Base-by-base conservation (phyloP, 169 alveolate species). In the Plasmodium inui region DNA sequence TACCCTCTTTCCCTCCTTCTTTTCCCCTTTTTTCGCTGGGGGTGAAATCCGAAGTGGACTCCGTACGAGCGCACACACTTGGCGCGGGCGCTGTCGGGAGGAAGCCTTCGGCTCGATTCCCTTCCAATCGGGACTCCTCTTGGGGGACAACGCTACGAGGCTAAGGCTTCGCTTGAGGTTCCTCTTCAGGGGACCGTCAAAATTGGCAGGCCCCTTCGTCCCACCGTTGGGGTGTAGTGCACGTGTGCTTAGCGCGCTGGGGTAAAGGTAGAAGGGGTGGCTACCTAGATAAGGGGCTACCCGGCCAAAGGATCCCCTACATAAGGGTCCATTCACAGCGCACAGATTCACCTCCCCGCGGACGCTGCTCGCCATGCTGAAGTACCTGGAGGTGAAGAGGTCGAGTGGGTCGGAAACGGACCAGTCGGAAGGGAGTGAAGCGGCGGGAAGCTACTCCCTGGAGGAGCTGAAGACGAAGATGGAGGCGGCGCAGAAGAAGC, bases 401-500 rank as follows among this genome's bases (percentile, higher is more conserved):
- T 53, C n/a, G n/a, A 32, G 30, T 17, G 71, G 88, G 14, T 32
- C 88, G 41, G 94, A 88, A 19, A 57, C 78, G 7, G 88, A 88
- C 14, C 26, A 12, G 39, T n/a, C 82, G n/a, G 90, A 89, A 28
- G 50, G 26, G 28, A 44, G n/a, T n/a, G 55, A 44, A 5, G 55
- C 12, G 55, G 55, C 5, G n/a, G n/a, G n/a, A 1, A 12, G 46
- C n/a, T 86, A 46, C 28, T 28, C 86, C n/a, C 19, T 86, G 41
- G 91, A 89, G 28, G 94, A 89, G 50, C 22, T 89, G 78, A 79
- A 61, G 71, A 61, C 12, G 57, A 89, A 70, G 71, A 80, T 89
- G 94, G 94, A 89, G 53, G 71, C 19, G 71, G 83, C 94, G 4
- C 94, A 89, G 50, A 89, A 89, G 39, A 79, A 79, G 30, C 90